Conservation (phyloP, 441 rosid genomes). For the Gossypium davidsonii region DNA sequence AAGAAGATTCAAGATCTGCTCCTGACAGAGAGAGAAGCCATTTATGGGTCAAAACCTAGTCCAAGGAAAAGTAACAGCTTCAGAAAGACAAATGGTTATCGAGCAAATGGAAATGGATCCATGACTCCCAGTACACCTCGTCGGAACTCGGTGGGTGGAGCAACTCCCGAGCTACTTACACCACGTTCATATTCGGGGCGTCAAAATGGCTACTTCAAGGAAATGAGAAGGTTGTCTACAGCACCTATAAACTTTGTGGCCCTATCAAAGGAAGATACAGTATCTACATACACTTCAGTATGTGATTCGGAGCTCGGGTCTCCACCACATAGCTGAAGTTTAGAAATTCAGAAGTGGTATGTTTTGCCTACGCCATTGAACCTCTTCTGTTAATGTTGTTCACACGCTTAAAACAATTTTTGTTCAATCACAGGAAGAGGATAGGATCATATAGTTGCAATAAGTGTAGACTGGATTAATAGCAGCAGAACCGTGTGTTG, state of each 20-base stretch:
- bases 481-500: constrained; percentile 43
- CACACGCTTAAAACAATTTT: background rate
- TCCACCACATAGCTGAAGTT: constrained; percentile 50
- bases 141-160: constrained; percentile 58
- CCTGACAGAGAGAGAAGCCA: constrained; percentile 71
- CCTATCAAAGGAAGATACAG: constrained; percentile 76
- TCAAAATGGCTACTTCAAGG: constrained; percentile 81
- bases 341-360: constrained; percentile 25
- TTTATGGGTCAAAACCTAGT: constrained; percentile 93
- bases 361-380: background rate
- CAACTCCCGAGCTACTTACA: constrained; percentile 58
- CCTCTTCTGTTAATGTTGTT: background rate
- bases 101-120: constrained; percentile 76
- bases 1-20: constrained; percentile 94
- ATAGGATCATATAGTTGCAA: constrained; percentile 7
- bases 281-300: constrained; percentile 75
- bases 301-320: constrained; percentile 85
- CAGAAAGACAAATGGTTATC: constrained; percentile 68
- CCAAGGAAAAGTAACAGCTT: constrained; percentile 80
- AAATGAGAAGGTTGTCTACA: constrained; percentile 73
- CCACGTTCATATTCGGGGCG: constrained; percentile 82
- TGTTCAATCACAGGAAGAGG: constrained; percentile 21
- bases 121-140: constrained; percentile 75
- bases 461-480: constrained; percentile 19
- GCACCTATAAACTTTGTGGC: constrained; percentile 82